Base-by-base conservation (phyloP, 2,329 filamentous ascomycete species). In the Penicillium hesseltinei region DNA sequence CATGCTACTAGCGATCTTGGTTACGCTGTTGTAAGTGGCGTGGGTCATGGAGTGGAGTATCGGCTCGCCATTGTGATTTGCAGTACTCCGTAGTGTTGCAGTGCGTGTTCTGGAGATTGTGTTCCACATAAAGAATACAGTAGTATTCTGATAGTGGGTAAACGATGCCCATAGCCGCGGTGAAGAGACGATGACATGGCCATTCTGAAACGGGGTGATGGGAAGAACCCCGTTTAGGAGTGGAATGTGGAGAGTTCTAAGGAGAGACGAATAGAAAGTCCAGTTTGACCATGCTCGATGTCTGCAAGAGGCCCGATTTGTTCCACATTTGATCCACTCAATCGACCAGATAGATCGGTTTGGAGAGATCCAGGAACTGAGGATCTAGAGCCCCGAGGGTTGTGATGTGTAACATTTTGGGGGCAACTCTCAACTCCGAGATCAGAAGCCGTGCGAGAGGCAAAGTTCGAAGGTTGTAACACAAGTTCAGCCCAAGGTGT, bases 361-460 rank as follows among this genome's bases (percentile, higher is more conserved):
- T 55, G 38, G 63, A 62, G 58, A 61, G 57, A 62, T 61, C 59
- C 51, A 57, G 56, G 54, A 42, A 59, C 40, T 49, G 29, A 29
- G n/a, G 39, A 54, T 53, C 53, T 45, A 33, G 50, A 55, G 51
- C 31, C 31, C 25, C 35, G 47, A 53, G 53, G 39, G 51, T 58
- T 66, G 64, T 67, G 65, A 67, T 65, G 51, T 66, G 61, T 67
- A 67, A 64, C 49, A 66, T 66, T 63, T 29, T 36, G 3, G 31
- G 31, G 31, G 35, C 31, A 39, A 31, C 33, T 25, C 44, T 21
- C 4, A 29, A 31, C 17, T 21, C 4, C 35, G 6, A 25, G 21
- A 38, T 38, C 54, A 60, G 47, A 51, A 59, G 58, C 63, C 51
- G 46, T 59, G 63, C 56, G 56, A 58, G 47, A 43, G 4, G 11